A percentile compares a stretch with the other conserved stretches of the same genome.
Conservation (phyloP, 768 basidiomycete genomes). For the Boletus eberwhitei region DNA sequence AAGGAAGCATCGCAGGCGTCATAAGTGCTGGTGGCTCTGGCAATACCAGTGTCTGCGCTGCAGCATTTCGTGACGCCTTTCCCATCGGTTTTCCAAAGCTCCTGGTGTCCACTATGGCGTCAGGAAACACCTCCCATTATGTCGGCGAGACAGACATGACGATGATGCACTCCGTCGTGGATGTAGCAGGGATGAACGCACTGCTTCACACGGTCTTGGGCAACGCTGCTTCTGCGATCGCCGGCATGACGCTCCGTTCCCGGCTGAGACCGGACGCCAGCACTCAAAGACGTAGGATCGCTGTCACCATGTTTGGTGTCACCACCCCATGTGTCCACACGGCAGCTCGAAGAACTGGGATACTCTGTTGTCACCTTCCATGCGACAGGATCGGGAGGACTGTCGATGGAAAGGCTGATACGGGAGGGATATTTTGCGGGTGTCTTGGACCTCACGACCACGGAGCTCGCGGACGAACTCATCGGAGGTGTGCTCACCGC, state of each 20-base stretch:
- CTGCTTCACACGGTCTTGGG: conserved; percentile 20
- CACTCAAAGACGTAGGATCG: conserved; percentile 7
- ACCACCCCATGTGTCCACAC: conserved; percentile 21
- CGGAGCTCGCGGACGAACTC: conserved; percentile 32
- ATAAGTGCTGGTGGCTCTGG: conserved; percentile 25
- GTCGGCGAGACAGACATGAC: conserved; percentile 32
- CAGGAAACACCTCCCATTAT: conserved; percentile 24
- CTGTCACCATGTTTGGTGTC: conserved; percentile 30
- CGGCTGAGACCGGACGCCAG: neutral
- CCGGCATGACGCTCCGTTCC: conserved; percentile 22
- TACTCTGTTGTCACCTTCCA: conserved; percentile 26
- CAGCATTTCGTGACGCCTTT: conserved; percentile 21
- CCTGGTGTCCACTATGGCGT: conserved; percentile 32
- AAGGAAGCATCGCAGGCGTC: conserved; percentile 18
- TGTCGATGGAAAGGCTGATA: conserved; percentile 31
- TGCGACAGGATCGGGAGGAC: conserved; percentile 29
- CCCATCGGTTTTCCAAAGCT: conserved; percentile 31
- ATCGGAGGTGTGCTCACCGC: conserved; percentile 29
- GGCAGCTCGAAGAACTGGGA: conserved; percentile 21
- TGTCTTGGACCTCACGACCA: conserved; percentile 32
- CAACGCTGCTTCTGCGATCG: conserved; percentile 30
- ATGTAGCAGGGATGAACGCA: conserved; percentile 29
- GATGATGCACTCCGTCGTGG: conserved; percentile 33
- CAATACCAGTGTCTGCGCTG: conserved; percentile 24
- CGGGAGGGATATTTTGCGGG: conserved; percentile 22